Evolutionary conservation across 1,139 yeast species (phyloP).

Genomic region (Candida labiduridarum): DNA sequence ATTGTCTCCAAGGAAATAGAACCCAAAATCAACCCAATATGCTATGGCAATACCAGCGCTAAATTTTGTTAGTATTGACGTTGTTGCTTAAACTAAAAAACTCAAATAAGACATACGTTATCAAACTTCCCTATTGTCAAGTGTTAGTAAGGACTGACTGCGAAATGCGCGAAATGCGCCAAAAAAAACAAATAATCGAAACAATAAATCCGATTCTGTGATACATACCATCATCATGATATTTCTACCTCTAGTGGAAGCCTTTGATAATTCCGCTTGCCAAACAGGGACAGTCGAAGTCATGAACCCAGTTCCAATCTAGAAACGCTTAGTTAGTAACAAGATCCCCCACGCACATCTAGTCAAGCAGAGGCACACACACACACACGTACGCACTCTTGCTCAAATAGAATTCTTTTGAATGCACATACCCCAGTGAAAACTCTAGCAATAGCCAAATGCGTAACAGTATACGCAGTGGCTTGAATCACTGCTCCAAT

Average conservation of each 20-base stretch:
- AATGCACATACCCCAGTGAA: constrained; percentile 23
- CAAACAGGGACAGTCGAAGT: constrained; percentile 44
- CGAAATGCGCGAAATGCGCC: background rate
- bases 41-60: constrained; percentile 40
- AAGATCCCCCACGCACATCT: background rate
- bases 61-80: background rate
- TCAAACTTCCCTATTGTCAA: constrained; percentile 33
- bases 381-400: too few relatives aligned
- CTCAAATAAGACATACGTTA: constrained; percentile 21
- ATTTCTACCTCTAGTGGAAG: constrained; percentile 35
- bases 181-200: background rate
- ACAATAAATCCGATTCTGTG: background rate
- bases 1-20: constrained; percentile 30
- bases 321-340: background rate
- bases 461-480: constrained; percentile 33
- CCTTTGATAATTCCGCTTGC: constrained; percentile 41
- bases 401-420: background rate
- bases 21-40: constrained; percentile 49
- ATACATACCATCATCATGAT: constrained; percentile 25
- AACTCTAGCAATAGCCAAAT: constrained; percentile 43
- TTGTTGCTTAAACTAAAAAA: constrained; percentile 21
- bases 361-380: too few relatives aligned
- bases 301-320: constrained; percentile 43
- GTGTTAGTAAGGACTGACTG: background rate
- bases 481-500: constrained; percentile 42